Percentiles rank a stretch among this genome's conserved stretches.
Conservation (phyloP, 768 basidiomycete species). For the Auricularia auricula-judae region DNA sequence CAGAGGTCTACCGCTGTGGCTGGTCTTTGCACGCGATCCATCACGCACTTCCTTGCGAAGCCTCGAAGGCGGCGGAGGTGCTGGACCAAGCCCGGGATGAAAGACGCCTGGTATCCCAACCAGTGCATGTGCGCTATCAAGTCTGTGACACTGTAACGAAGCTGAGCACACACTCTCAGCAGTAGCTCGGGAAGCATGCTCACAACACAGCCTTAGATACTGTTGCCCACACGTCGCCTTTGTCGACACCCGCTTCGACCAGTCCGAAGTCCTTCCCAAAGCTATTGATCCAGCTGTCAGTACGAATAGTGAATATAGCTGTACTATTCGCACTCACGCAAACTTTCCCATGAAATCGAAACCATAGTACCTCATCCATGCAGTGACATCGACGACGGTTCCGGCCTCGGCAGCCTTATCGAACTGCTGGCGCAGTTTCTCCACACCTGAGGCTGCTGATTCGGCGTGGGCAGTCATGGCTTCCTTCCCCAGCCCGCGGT, state of each 20-base stretch:
- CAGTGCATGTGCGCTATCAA: not conserved
- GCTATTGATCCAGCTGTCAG: not conserved
- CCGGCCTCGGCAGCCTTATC: not conserved
- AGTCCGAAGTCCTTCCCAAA: not conserved
- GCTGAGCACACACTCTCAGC: not conserved
- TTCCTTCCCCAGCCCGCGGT: constrained; percentile 32
- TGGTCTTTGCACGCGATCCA: not conserved
- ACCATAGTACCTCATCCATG: not conserved
- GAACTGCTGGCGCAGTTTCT: not conserved
- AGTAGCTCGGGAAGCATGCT: not conserved
- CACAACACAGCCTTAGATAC: not conserved
- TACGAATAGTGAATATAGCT: not conserved
- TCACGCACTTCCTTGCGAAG: not conserved
- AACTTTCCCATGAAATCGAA: not conserved
- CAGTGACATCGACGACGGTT: not conserved
- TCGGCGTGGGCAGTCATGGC: constrained; percentile 18
- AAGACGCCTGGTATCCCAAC: not conserved
- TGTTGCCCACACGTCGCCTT: not conserved
- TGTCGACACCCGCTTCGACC: not conserved
- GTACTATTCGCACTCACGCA: not conserved
- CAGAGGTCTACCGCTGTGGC: not conserved
- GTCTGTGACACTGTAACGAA: not conserved
- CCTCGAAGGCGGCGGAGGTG: not conserved
- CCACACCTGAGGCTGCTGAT: not conserved
- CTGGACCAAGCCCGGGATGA: not conserved